Evolutionary conservation across 2,329 filamentous ascomycete genomes (phyloP).

Genomic region (Colletotrichum higginsianum): DNA sequence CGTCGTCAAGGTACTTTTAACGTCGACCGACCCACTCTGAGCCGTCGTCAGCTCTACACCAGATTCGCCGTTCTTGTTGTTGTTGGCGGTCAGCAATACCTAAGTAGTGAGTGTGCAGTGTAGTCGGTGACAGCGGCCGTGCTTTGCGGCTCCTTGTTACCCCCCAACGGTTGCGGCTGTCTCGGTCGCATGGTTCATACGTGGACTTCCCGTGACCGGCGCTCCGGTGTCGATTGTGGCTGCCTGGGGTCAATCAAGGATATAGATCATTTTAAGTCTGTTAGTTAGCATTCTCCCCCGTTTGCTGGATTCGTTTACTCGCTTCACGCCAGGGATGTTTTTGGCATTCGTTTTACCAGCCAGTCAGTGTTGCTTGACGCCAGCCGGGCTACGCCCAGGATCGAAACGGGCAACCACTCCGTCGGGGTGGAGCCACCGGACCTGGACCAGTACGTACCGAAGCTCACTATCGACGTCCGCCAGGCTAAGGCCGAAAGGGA

Average conservation of each 20-base stretch:
- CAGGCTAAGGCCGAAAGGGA: constrained; percentile 26
- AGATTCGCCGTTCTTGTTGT: neutral
- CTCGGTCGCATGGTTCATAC: neutral
- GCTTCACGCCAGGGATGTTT: constrained; percentile 19
- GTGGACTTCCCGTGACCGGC: constrained; percentile 1
- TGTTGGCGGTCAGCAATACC: neutral
- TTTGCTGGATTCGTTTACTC: constrained; percentile 14
- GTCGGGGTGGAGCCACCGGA: neutral
- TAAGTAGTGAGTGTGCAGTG: too few relatives aligned
- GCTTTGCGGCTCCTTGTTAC: neutral
- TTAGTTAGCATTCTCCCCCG: neutral
- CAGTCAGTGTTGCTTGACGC: neutral
- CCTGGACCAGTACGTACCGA: neutral
- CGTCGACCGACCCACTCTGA: neutral
- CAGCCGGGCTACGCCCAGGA: neutral
- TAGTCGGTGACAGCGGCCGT: neutral
- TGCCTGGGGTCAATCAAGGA: constrained; percentile 19
- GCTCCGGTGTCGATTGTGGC: constrained; percentile 19
- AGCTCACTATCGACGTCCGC: constrained; percentile 1
- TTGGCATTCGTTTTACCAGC: constrained; percentile 14
- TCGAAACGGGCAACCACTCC: constrained; percentile 39
- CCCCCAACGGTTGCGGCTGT: constrained; percentile 10
- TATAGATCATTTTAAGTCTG: neutral
- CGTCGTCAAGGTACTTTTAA: neutral
- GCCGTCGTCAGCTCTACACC: neutral